Base-by-base conservation (phyloP, 2,329 filamentous ascomycete genomes). In the Nothophoma quercina region DNA sequence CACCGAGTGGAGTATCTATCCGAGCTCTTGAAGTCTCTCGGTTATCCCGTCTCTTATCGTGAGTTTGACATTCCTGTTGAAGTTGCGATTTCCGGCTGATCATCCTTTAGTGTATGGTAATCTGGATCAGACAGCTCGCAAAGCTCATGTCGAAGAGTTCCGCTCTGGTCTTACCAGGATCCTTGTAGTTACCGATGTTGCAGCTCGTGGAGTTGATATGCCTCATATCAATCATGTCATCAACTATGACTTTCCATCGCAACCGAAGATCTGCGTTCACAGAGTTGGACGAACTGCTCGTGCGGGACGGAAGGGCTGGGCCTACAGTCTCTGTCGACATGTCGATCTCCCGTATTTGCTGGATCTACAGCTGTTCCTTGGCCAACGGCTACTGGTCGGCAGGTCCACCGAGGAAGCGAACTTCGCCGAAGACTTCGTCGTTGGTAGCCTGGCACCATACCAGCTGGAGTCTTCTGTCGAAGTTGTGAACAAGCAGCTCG, bases 211-310 rank as follows among this genome's bases (percentile, higher is more conserved):
- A 85, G 96, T 99, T 56, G 95, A 99, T 85, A 96, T 99, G 62
- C 95, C 95, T 0, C 85, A 97, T 38, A 82, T 99, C 28, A 93
- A 91, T 50, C 98, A 99, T 71, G 95, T 99, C 53, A 93, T 99
- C 79, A 98, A 99, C 79, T 99, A 96, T 75, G 93, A 98, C 70
- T 99, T 99, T 60, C 93, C 95, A 3, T 90, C 93, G 1, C 95
- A 98, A 68, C 91, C 95, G 16, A 99, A 99, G 77, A 87, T 99
- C 33, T 99, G 96, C 67, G 89, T 99, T 22, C 95, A 99, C 75
- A 88, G 95, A 71, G 95, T 99, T 38, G 95, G 95, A 66, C 88
- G 95, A 77, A 99, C 96, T 21, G 96, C 95, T 32, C 87, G 95
- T 83, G 96, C 96, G 35, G 95, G 93, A 12, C 88, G 91, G 65